Percentiles rank a stretch among this genome's conserved stretches.
phyloP scores from a whole-genome alignment of 2,329 filamentous ascomycete genomes.

The Basipetospora chlamydospora region DNA sequence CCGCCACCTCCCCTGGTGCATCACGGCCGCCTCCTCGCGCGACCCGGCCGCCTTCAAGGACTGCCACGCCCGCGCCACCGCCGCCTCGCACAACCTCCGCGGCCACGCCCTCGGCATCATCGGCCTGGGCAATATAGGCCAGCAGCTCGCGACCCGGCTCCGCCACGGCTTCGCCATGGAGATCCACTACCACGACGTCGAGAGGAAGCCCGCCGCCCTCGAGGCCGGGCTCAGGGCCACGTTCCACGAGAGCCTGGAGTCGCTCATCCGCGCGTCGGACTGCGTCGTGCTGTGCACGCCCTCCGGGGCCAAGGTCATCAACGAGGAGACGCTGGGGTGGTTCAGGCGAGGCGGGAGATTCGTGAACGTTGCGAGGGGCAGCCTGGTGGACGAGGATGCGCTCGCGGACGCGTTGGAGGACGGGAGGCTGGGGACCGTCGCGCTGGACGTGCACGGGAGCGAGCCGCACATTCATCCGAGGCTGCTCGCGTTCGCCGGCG shows the following conservation, averaged over 20 bases:
- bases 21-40: conserved; percentile 33
- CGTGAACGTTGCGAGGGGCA: conserved; percentile 52
- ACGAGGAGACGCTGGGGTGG: conserved; percentile 26
- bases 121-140: conserved; percentile 54
- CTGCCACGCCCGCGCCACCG: conserved; percentile 46
- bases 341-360: conserved; percentile 43
- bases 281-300: conserved; percentile 50
- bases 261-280: conserved; percentile 37
- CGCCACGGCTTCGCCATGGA: conserved; percentile 48
- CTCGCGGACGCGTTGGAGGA: conserved; percentile 42
- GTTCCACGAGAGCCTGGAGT: conserved; percentile 34
- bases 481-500: conserved; percentile 24
- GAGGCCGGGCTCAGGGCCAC: conserved; percentile 27
- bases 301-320: conserved; percentile 32
- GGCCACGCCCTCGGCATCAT: conserved; percentile 49
- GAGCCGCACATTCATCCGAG: conserved; percentile 40
- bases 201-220: conserved; percentile 28
- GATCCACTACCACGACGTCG: conserved; percentile 48
- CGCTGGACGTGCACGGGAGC: conserved; percentile 48
- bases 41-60: conserved; percentile 29
- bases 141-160: conserved; percentile 40
- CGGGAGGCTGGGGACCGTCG: conserved; percentile 34
- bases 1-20: conserved; percentile 51
- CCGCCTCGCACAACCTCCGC: conserved; percentile 48
- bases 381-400: conserved; percentile 50